Evolutionary conservation across 805 yeast genomes (phyloP), one percentile per base, ranked within the genome.

Genomic region (Myxozyma sirexii): DNA sequence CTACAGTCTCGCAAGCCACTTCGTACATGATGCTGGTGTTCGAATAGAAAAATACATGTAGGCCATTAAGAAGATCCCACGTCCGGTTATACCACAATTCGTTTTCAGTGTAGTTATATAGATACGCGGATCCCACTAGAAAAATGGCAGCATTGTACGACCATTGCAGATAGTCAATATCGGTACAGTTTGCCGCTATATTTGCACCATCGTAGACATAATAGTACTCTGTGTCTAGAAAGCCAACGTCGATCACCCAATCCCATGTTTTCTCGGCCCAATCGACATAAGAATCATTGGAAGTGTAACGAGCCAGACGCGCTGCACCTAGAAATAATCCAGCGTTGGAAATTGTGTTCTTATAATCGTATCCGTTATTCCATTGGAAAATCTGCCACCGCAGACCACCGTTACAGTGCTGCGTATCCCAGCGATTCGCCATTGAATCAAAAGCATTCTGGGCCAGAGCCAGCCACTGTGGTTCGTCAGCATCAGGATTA

Each of bases 301-400:
- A 71, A 2, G 94, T 87, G 75, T 85, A 90, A 67, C 96, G 81
- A 1, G 92, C 93, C 66, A 90, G 80, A 64, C 97, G 80, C 1
- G 96, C 93, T 21, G 90, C 92, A 45, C 90, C 73, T 66, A 86
- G 83, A 80, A 90, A 90, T 53, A 90, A 74, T 67, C 89, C 84
- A 2, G 94, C 96, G 71, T 89, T 90, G 15, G 94, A 82, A 65
- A 90, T 88, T 38, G 97, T 77, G 73, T 93, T 93, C 74, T 93
- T 93, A 75, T 93, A 93, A 72, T 88, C 87, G 73, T 90, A 93
- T 60, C 98, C 98, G 4, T 89, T 80, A 72, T 93, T 93, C 96
- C 97, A 93, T 59, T 86, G 80, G 77, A 86, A 93, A 69, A 93
- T 93, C 77, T 93, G 98, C 98, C 98, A 93, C 75, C 97, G 81